These are phyloP conservation scores for Herpetospermum pedunculosum DNA, from an alignment of 306 rosid genomes.

Conservation along the genomic window DNA sequence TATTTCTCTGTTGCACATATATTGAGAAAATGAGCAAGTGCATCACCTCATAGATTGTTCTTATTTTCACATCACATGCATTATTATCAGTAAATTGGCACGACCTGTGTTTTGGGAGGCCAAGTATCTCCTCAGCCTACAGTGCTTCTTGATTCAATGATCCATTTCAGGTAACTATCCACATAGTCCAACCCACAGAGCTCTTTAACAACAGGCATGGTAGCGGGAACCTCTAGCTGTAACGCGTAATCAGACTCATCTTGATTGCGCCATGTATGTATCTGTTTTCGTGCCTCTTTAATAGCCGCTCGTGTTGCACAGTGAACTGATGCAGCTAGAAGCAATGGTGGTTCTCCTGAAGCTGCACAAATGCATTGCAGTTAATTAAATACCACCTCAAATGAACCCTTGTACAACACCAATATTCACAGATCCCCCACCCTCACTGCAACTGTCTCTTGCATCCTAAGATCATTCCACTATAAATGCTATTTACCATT, in stretches of 20 bases:
- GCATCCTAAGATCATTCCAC: neutral
- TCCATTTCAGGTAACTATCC: conserved; percentile 66
- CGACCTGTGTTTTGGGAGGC: neutral
- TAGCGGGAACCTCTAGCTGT: conserved; percentile 71
- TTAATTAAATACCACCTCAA: neutral
- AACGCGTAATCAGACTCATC: conserved; percentile 27
- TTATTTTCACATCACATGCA: neutral
- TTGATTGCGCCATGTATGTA: conserved; percentile 43
- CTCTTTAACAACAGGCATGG: conserved; percentile 75
- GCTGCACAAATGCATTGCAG: conserved; percentile 34
- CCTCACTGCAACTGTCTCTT: neutral
- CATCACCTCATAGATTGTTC: neutral
- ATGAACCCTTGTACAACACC: neutral
- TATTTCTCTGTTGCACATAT: neutral
- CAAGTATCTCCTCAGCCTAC: neutral
- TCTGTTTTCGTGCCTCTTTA: conserved; percentile 62
- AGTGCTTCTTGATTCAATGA: neutral
- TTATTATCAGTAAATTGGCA: neutral
- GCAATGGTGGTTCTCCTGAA: conserved; percentile 88
- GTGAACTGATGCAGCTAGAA: conserved; percentile 74
- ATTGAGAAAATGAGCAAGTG: neutral
- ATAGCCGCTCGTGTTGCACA: conserved; percentile 76
- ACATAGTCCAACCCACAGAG: conserved; percentile 57
- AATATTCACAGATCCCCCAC: neutral
- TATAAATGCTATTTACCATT: neutral